Evolutionary conservation across 176 grass and related monocot species (phyloP).

Genomic region (Avena eriantha): DNA sequence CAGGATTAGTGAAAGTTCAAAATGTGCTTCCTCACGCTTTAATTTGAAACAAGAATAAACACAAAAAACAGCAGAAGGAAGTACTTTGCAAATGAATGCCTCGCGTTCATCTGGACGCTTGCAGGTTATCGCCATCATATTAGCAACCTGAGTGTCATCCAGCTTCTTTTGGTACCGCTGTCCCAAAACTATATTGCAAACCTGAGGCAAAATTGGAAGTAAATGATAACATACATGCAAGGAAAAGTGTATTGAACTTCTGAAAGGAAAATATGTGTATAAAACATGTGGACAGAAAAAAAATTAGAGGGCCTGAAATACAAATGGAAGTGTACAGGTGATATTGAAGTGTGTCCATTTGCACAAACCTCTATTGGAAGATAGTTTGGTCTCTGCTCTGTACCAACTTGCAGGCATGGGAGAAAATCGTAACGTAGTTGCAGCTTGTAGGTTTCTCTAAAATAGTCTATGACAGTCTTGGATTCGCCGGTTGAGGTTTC

Average conservation of each 20-base stretch:
- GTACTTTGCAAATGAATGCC: constrained; percentile 47
- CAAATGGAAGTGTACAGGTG: not conserved
- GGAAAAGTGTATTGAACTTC: not conserved
- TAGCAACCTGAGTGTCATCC: constrained; percentile 40
- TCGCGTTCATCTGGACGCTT: constrained; percentile 43
- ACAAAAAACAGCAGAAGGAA: not conserved
- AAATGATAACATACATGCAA: constrained; percentile 7
- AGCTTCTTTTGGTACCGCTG: constrained; percentile 73
- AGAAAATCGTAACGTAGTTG: constrained; percentile 51
- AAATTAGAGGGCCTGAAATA: constrained; percentile 49
- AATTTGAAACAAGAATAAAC: constrained; percentile 5
- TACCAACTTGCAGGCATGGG: constrained; percentile 76
- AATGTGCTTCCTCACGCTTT: not conserved
- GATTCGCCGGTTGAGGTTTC: constrained; percentile 2
- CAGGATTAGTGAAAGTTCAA: constrained; percentile 15
- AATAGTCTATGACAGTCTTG: constrained; percentile 58
- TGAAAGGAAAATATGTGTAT: not conserved
- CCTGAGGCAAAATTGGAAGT: constrained; percentile 36
- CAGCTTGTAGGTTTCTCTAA: constrained; percentile 56
- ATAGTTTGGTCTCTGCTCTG: constrained; percentile 60
- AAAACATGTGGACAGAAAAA: not conserved
- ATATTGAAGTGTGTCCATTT: constrained; percentile 1
- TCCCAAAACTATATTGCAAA: constrained; percentile 64
- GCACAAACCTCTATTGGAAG: constrained; percentile 78
- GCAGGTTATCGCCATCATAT: constrained; percentile 47